These are phyloP conservation scores for Tillandsia fasciculata DNA, from an alignment of 176 grass and related monocot genomes.

Conservation along the genomic window DNA sequence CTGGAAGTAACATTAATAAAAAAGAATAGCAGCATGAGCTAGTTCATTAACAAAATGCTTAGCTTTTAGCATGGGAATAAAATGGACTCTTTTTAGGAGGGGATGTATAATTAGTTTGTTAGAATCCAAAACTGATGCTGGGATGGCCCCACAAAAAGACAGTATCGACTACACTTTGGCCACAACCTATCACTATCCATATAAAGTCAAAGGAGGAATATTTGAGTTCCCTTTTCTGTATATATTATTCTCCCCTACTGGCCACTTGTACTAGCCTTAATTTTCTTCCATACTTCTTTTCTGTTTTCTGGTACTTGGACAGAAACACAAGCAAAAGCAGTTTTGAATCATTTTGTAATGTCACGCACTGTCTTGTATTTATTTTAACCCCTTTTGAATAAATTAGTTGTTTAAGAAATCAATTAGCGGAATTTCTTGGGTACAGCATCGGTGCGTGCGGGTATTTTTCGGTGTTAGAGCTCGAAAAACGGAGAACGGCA, in stretches of 20 bases:
- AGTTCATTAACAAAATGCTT: no score
- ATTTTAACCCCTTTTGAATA: no score
- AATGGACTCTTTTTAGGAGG: neutral
- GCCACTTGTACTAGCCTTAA: conserved; percentile 24
- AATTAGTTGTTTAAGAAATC: no score
- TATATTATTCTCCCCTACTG: conserved; percentile 39
- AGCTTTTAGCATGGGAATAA: neutral
- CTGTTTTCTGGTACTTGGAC: conserved; percentile 43
- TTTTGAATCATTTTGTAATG: conserved; percentile 34
- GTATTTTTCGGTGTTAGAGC: no score
- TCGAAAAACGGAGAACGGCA: no score
- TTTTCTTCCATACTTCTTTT: conserved; percentile 32
- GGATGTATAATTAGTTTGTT: neutral
- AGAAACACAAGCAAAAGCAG: conserved; percentile 33
- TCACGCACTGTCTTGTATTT: no score
- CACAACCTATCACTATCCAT: conserved; percentile 38
- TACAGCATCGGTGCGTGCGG: no score
- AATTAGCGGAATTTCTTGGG: no score
- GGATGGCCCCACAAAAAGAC: no score
- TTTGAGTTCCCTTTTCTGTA: conserved; percentile 34
- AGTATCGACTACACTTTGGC: neutral
- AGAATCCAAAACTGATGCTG: conserved; percentile 10
- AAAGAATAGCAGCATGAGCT: no score
- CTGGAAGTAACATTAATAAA: no score
- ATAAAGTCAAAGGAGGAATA: conserved; percentile 63